Percentiles rank a stretch among this genome's conserved stretches.
Evolutionary conservation across 2,329 filamentous ascomycete genomes (phyloP).

Genomic region (Aspergillus sergii): DNA sequence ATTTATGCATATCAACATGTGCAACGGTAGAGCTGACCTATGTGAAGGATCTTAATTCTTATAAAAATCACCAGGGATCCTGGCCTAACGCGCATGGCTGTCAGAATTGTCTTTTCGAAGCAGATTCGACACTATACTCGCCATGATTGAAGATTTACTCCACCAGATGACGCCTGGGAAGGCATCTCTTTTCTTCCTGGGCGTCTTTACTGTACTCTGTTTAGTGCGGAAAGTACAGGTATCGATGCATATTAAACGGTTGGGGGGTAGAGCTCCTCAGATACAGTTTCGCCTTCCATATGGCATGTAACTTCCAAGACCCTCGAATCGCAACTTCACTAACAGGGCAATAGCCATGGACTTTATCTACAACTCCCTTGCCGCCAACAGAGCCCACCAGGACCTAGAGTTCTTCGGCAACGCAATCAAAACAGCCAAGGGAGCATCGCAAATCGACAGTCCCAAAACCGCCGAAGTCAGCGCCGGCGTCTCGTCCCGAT

Average conservation of each 20-base stretch:
- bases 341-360: conserved; percentile 60
- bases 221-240: conserved; percentile 32
- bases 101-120: background rate
- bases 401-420: conserved; percentile 65
- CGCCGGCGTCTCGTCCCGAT: conserved; percentile 46
- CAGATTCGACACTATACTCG: background rate
- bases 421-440: conserved; percentile 47
- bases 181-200: conserved; percentile 41
- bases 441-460: conserved; percentile 30
- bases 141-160: conserved; percentile 54
- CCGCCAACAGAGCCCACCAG: conserved; percentile 54
- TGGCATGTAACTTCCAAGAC: conserved; percentile 25
- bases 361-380: conserved; percentile 61
- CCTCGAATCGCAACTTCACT: conserved; percentile 4
- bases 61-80: background rate
- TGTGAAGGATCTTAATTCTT: background rate
- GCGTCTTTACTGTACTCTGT: conserved; percentile 43
- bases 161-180: conserved; percentile 49
- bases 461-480: conserved; percentile 34
- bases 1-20: background rate
- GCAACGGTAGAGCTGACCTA: background rate
- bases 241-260: conserved; percentile 30
- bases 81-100: background rate
- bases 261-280: conserved; percentile 41
- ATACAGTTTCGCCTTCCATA: conserved; percentile 39